Evolutionary conservation across 768 basidiomycete genomes (phyloP).

Genomic region (Tremella yokohamensis): DNA sequence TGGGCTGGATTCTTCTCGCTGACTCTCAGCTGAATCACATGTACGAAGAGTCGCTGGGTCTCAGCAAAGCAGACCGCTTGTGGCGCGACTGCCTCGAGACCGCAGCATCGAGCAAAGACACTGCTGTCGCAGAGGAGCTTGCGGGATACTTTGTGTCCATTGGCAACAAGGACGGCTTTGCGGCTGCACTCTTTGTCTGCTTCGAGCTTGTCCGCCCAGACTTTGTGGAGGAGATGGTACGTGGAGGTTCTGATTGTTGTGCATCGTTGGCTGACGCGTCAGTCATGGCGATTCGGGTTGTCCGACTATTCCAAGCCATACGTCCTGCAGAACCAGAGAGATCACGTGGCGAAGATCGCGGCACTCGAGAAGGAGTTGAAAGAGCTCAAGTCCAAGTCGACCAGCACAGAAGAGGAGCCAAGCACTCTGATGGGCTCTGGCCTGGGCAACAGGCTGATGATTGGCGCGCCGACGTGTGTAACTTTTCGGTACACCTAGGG

Average conservation of each 20-base stretch:
- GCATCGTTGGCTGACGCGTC: constrained; percentile 3
- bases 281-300: constrained; percentile 89
- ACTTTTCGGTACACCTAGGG: neutral
- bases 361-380: constrained; percentile 82
- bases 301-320: constrained; percentile 99
- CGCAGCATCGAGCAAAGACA: constrained; percentile 75
- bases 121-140: constrained; percentile 89
- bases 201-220: constrained; percentile 94
- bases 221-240: constrained; percentile 75
- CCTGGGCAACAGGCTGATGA: constrained; percentile 48
- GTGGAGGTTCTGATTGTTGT: neutral
- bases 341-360: constrained; percentile 55
- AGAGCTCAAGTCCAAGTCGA: constrained; percentile 80
- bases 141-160: constrained; percentile 96
- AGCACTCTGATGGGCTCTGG: constrained; percentile 85
- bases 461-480: constrained; percentile 45
- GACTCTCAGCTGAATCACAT: constrained; percentile 78
- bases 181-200: constrained; percentile 81
- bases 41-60: constrained; percentile 93
- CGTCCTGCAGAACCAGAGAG: constrained; percentile 78
- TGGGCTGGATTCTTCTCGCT: constrained; percentile 3
- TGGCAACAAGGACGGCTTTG: constrained; percentile 97
- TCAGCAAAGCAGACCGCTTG: constrained; percentile 93
- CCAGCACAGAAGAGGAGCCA: constrained; percentile 73
- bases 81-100: constrained; percentile 97